Base-by-base conservation (phyloP, 805 yeast genomes). In the Candida sanyiensis region DNA sequence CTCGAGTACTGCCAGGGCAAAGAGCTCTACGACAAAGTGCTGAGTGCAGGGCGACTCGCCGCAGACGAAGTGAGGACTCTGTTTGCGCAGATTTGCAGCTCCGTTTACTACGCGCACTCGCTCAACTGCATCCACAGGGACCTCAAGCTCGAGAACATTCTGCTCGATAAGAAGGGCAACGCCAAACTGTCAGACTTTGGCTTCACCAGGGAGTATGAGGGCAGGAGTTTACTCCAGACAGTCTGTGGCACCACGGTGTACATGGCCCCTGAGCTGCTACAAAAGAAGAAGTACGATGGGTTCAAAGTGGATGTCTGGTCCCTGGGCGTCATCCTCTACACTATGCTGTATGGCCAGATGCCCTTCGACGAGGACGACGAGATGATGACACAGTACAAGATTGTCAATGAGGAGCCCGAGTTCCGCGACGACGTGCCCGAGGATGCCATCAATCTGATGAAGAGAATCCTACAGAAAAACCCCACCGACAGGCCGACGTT, bases 221-320 rank as follows among this genome's bases (percentile, higher is more conserved):
- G 70, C 0, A 67, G 81, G 35, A 61, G 69, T 5, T 59, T 81
- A 33, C 61, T 90, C 24, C 83, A 81, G 35, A 93, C 96, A 0
- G 70, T 88, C 2, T 90, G 98, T 61, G 98, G 98, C 3, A 90
- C 97, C 0, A 78, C 88, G 1, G 94, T 87, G 3, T 90, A 90
- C 57, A 89, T 90, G 96, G 96, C 98, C 0, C 98, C 98, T 0
- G 98, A 90, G 56, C 66, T 93, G 45, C 66, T 89, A 13, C 66
- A 68, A 39, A 71, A 78, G 44, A 72, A 75, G 44, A 77, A 79
- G 33, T 88, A 88, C 57, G 77, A 78, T 29, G 97, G 97, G 0
- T 72, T 76, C 47, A 80, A 82, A 49, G 77, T 80, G 2, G 98
- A 90, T 57, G 77, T 84, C 6, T 90, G 98, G 98, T 77, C 96